phyloP scores from a whole-genome alignment of 148 eudicot genomes.

The Silene conica region DNA sequence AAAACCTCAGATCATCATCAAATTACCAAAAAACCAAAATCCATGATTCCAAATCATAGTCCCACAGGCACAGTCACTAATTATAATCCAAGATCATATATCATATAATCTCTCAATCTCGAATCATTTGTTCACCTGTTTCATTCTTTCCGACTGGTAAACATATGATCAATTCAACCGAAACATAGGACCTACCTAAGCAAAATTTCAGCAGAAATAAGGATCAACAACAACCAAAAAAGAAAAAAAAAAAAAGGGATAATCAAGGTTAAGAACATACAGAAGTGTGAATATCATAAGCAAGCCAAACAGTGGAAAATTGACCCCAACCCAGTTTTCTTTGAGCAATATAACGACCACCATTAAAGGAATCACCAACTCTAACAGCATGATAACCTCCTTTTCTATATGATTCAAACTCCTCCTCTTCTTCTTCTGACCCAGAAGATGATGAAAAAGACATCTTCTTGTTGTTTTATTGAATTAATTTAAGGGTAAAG shows the following conservation, averaged over 20 bases:
- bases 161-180: not conserved
- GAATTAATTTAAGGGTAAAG: not conserved
- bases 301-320: constrained; percentile 95
- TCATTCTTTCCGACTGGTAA: not conserved
- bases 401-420: constrained; percentile 68
- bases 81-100: constrained; percentile 4
- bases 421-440: constrained; percentile 72
- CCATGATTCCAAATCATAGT: constrained; percentile 7
- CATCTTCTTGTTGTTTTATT: constrained; percentile 23
- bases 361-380: constrained; percentile 68
- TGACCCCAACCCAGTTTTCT: constrained; percentile 91
- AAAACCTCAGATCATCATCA: constrained; percentile 1
- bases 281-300: constrained; percentile 57
- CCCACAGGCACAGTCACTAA: not conserved
- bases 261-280: constrained; percentile 33
- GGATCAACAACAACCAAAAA: not conserved
- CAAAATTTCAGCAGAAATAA: not conserved
- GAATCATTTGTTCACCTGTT: no score
- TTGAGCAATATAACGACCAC: constrained; percentile 79
- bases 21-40: constrained; percentile 5
- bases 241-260: not conserved
- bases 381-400: constrained; percentile 96
- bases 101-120: no score
- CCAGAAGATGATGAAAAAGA: constrained; percentile 82
- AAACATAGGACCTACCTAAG: not conserved